phyloP scores from a whole-genome alignment of 306 rosid genomes.

The Quercus bicolor region DNA sequence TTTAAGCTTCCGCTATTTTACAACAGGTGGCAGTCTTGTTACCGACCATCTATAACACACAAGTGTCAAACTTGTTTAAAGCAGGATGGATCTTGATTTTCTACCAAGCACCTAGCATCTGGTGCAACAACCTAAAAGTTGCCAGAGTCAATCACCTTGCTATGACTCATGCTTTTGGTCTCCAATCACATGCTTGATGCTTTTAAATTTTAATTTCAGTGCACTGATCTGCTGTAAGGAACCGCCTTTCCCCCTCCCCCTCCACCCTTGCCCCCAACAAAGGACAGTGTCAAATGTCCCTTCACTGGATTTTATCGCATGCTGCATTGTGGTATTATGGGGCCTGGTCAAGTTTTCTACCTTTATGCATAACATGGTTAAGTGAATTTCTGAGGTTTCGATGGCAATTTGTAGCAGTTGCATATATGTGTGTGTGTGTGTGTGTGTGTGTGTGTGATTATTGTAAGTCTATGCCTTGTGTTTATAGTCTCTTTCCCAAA shows the following conservation, averaged over 20 bases:
- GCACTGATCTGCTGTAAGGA: background rate
- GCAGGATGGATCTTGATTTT: background rate
- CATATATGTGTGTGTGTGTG: background rate
- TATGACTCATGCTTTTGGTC: background rate
- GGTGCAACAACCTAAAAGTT: background rate
- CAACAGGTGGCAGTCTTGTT: background rate
- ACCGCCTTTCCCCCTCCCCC: background rate
- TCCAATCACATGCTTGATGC: background rate
- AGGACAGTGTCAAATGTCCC: too few relatives aligned
- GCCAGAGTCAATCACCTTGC: background rate
- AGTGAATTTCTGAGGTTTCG: background rate
- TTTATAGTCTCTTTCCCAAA: background rate
- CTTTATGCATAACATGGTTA: background rate
- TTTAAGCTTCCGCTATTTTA: too few relatives aligned
- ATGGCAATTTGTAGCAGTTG: background rate
- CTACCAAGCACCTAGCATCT: background rate
- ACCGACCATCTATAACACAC: background rate
- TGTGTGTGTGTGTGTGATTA: background rate
- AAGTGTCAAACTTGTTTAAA: background rate
- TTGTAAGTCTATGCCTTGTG: background rate
- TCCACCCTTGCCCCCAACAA: too few relatives aligned
- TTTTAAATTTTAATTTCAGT: background rate
- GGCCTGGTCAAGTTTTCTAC: background rate
- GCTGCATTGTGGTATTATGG: background rate
- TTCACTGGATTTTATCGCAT: background rate